Conservation (phyloP, 2,329 filamentous ascomycete genomes). For the Cytospora leucostoma region DNA sequence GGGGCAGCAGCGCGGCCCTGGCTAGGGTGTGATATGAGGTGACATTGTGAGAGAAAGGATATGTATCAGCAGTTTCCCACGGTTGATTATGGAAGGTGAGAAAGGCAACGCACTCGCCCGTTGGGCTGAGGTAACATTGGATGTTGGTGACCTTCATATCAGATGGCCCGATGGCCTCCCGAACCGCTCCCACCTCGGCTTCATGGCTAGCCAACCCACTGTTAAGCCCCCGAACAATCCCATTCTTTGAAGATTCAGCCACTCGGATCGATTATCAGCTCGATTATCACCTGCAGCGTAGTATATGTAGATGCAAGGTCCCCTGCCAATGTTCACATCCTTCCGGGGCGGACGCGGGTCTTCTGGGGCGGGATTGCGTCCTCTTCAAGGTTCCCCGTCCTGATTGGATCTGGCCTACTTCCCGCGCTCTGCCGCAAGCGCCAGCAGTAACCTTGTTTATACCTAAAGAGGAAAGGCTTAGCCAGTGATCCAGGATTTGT, state of each 20-base stretch:
- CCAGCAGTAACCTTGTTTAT: conserved; percentile 18
- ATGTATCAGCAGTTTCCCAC: background rate
- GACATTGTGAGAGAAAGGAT: conserved; percentile 4
- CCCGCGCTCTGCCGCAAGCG: conserved; percentile 25
- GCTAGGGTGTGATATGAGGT: conserved; percentile 18
- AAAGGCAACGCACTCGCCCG: background rate
- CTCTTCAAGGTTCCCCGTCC: background rate
- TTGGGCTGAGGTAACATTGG: conserved; percentile 7
- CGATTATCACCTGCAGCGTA: conserved; percentile 24
- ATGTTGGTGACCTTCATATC: conserved; percentile 16
- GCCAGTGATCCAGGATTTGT: background rate
- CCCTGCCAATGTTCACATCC: conserved; percentile 31
- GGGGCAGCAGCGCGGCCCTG: background rate
- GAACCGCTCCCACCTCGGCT: no score
- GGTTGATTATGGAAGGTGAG: conserved; percentile 6
- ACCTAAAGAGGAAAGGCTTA: conserved; percentile 16
- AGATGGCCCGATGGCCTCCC: no score
- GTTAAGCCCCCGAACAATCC: no score
- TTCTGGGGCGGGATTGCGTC: background rate
- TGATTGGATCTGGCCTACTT: conserved; percentile 21
- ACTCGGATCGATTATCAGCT: conserved; percentile 22
- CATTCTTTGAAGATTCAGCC: conserved; percentile 14
- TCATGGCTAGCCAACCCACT: no score
- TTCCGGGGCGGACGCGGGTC: background rate
- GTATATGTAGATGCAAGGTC: conserved; percentile 28